Evolutionary conservation across 176 grass and related monocot genomes (phyloP).

Genomic region (Ananas comosus): DNA sequence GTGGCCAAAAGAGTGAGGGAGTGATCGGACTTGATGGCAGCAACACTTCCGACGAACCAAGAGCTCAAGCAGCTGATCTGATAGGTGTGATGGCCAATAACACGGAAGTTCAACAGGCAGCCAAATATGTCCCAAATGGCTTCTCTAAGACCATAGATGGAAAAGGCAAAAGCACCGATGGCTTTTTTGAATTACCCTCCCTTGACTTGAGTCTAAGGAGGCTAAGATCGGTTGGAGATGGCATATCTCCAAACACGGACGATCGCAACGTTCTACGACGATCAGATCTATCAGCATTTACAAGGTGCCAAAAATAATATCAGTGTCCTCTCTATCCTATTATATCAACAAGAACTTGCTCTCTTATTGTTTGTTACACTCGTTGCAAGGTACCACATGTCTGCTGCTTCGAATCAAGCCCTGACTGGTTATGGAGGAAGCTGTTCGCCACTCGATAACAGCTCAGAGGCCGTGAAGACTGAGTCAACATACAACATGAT

Average conservation of each 20-base stretch:
- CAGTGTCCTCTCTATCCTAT: conserved; percentile 31
- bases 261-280: conserved; percentile 54
- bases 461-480: conserved; percentile 60
- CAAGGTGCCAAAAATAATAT: conserved; percentile 78
- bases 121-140: conserved; percentile 27
- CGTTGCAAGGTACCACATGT: conserved; percentile 81
- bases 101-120: conserved; percentile 24
- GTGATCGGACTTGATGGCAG: conserved; percentile 23
- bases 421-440: conserved; percentile 34
- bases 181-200: neutral
- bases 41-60: conserved; percentile 31
- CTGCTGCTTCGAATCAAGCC: conserved; percentile 50
- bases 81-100: conserved; percentile 59
- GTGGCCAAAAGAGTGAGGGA: conserved; percentile 19
- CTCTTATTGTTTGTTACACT: conserved; percentile 47
- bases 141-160: conserved; percentile 33
- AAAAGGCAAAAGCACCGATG: conserved; percentile 29
- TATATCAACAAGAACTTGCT: conserved; percentile 26
- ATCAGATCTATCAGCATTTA: conserved; percentile 60
- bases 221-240: conserved; percentile 32
- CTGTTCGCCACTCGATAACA: conserved; percentile 54
- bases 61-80: conserved; percentile 48
- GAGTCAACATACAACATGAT: conserved; percentile 50
- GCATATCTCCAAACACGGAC: conserved; percentile 22
- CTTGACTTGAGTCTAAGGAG: conserved; percentile 67